Conservation (phyloP, 2,329 filamentous ascomycete genomes). For the Paraconiothyrium sp. region DNA sequence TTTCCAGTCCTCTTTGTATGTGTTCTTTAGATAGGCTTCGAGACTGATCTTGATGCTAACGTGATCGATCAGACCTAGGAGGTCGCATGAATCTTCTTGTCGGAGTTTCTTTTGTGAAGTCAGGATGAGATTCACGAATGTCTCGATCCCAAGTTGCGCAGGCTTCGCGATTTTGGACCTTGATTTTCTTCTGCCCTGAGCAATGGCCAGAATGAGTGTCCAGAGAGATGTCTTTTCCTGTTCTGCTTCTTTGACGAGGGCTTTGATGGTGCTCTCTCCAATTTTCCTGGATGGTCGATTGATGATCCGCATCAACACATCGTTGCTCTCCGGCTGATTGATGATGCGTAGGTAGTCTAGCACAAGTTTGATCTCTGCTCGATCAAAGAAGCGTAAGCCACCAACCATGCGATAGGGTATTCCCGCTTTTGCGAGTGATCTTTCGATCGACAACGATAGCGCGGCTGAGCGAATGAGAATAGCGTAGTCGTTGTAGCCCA, state of each 20-base stretch:
- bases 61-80: constrained; percentile 63
- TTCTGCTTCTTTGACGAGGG: constrained; percentile 80
- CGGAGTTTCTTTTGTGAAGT: constrained; percentile 64
- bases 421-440: constrained; percentile 79
- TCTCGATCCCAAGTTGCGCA: constrained; percentile 65
- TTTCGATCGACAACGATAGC: constrained; percentile 86
- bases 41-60: constrained; percentile 74
- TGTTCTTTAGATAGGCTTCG: constrained; percentile 75
- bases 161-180: constrained; percentile 65
- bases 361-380: constrained; percentile 85
- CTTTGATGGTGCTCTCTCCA: constrained; percentile 79
- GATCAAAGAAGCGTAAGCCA: constrained; percentile 90
- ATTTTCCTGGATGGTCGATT: constrained; percentile 85
- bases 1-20: constrained; percentile 72
- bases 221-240: constrained; percentile 75
- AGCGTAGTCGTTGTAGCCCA: constrained; percentile 81
- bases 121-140: constrained; percentile 69
- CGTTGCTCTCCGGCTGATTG: constrained; percentile 85
- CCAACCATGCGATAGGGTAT: constrained; percentile 94
- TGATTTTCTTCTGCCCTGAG: constrained; percentile 61
- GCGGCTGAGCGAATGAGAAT: constrained; percentile 86
- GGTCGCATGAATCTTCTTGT: constrained; percentile 48
- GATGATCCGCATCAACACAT: constrained; percentile 82
- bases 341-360: constrained; percentile 90
- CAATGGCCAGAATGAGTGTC: constrained; percentile 71